Base-by-base conservation (phyloP, 805 yeast species). In the Grigorovia yakushimaensis region DNA sequence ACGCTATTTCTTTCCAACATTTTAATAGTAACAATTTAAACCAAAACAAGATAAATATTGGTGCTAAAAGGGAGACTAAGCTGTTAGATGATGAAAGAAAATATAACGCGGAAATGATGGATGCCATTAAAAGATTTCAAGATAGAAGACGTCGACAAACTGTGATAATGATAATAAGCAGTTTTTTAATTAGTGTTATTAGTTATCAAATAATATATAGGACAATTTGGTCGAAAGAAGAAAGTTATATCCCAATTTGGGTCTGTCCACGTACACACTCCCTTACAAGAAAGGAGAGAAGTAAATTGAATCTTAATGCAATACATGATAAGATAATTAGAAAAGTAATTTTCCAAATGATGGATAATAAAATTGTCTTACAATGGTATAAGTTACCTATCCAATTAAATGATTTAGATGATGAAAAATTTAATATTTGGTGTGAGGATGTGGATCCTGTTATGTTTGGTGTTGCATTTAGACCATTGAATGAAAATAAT, bases 401-500 rank as follows among this genome's bases (percentile, higher is more conserved):
- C 2, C 67, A 67, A 8, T 38, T 64, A 22, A 54, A 52, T 39
- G 51, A 52, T 13, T 46, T 47, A n/a, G 50, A 49, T n/a, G 44
- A 46, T 41, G 48, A 56, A 13, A 52, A 56, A 13, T 58, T 62
- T 36, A 50, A 52, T 20, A 50, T 64, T 23, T 62, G 67, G 68
- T 54, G 61, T 38, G 62, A 62, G 42, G 65, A 64, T 39, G 58
- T 55, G 41, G 59, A 58, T 27, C 61, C 62, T 5, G 57, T 62
- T 35, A 51, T 64, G 7, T 56, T 54, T 30, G 66, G 66, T 15
- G 24, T 61, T 9, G 46, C 51, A 8, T 42, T 62, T 3, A 55
- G 47, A 33, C 59, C 60, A 19, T 44, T 53, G 19, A 49, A 50
- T 13, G 33, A 58, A 45, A 54, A 61, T 47, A 65, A 61, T 40